Evolutionary conservation across 495 filamentous ascomycete species (phyloP).

Genomic region (Penicillium ochrochloron): DNA sequence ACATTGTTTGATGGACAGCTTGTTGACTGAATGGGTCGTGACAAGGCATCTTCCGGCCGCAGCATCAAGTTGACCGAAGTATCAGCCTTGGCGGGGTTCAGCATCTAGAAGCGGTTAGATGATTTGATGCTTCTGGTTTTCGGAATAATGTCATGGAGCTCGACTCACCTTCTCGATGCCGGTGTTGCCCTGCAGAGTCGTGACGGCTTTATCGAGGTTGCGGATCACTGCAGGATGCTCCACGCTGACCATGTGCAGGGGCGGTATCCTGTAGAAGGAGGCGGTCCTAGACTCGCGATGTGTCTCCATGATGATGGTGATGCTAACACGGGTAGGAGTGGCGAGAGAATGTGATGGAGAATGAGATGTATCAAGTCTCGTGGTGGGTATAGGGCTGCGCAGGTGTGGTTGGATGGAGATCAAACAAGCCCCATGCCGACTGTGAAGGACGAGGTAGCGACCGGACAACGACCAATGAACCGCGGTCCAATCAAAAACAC

Average conservation of each 20-base stretch:
- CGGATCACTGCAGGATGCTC: conserved; percentile 88
- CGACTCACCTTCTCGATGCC: conserved; percentile 66
- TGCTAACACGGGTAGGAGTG: neutral
- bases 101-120: conserved; percentile 40
- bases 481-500: neutral
- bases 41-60: conserved; percentile 75
- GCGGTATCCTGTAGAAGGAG: conserved; percentile 64
- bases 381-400: neutral
- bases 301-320: conserved; percentile 25
- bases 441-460: neutral
- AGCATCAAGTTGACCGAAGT: conserved; percentile 63
- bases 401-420: neutral
- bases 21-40: conserved; percentile 72
- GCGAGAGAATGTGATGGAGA: neutral
- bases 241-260: conserved; percentile 69
- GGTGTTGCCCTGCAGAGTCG: conserved; percentile 71
- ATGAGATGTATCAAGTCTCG: neutral
- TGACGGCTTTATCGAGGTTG: conserved; percentile 80
- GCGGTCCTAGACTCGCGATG: conserved; percentile 41
- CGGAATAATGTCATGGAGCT: neutral
- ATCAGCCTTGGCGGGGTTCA: conserved; percentile 46
- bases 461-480: too few relatives aligned
- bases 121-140: neutral
- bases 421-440: neutral
- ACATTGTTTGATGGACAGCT: conserved; percentile 75